Base-by-base conservation (phyloP, 352 stramenopile genomes). In the Phytophthora colocasiae region DNA sequence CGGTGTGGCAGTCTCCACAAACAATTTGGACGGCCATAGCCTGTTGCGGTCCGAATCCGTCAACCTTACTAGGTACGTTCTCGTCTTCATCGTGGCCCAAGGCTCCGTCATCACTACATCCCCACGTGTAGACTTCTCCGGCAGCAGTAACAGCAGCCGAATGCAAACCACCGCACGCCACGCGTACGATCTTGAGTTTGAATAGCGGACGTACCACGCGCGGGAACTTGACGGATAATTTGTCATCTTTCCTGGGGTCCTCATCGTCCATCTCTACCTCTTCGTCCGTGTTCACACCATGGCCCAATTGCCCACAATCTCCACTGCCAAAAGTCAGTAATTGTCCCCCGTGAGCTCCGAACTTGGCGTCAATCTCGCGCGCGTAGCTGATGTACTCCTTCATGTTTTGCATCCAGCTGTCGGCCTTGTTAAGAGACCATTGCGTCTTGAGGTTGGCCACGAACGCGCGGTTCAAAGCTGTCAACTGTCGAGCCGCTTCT, bases 111-210 rank as follows among this genome's bases (percentile, higher is more conserved):
- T 95, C 87, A 49, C 97, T 97, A 75, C 90, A 98, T 52, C 97
- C 97, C 95, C 96, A 99, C 34, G 94, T 97, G 69, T 92, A 99
- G 6, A 99, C 91, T 22, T 87, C 62, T 32, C 97, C 97, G 43
- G 91, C 73, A 4, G 79, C 62, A 2, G 90, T 95, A 36, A 98
- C 80, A 10, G 85, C 95, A 12, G 93, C 82, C 34, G 87, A 96
- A 80, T 98, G 94, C 39, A 99, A 73, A 2, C 96, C 97, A 22
- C 97, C 97, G 55, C 85, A 97, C 11, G 85, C 81, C 7, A 98
- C 85, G 50, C 83, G 84, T 44, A 79, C 66, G 58, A 97, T 80
- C 34, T 64, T 45, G 17, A 81, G 59, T 41, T 79, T 80, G 3
- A 54, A 11, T 3, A 96, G 66, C 6, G 75, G 53, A 6, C 32